Evolutionary conservation across 2,329 filamentous ascomycete genomes (phyloP).

Genomic region (Davidsoniella australis): DNA sequence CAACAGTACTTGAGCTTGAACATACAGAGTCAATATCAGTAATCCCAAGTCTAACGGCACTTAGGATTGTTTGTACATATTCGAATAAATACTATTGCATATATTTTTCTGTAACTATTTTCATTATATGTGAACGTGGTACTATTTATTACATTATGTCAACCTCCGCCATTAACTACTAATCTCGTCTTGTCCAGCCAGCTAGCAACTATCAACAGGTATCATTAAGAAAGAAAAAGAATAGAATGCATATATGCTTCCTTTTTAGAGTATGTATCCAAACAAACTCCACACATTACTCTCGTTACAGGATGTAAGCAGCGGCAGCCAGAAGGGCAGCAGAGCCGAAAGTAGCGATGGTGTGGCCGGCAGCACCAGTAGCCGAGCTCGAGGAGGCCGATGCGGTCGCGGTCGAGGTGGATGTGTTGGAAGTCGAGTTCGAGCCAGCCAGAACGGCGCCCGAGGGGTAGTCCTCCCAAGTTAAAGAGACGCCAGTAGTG

Average conservation of each 20-base stretch:
- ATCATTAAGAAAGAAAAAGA: no score
- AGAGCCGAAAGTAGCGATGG: slow-evolving; percentile 6
- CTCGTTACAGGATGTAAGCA: slow-evolving; percentile 9
- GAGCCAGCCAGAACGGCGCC: slow-evolving; percentile 10
- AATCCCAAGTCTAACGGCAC: no score
- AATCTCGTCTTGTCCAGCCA: no score
- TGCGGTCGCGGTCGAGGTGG: slow-evolving; percentile 2
- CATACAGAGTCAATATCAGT: no score
- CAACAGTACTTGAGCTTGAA: slow-evolving; percentile 1
- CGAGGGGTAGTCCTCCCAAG: slow-evolving; percentile 1
- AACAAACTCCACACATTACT: background rate
- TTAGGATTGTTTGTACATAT: no score
- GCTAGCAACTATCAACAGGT: no score
- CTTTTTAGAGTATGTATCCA: background rate
- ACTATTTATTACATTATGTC: background rate
- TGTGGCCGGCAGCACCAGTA: slow-evolving; percentile 8
- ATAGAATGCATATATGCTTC: background rate
- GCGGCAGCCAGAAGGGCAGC: slow-evolving; percentile 11
- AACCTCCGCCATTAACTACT: no score
- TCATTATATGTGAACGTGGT: background rate
- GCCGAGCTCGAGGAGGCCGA: slow-evolving; percentile 5
- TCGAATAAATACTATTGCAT: background rate
- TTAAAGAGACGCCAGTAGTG: slow-evolving; percentile 4
- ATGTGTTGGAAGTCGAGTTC: slow-evolving; percentile 3
- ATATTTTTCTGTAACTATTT: no score